Evolutionary conservation across 768 basidiomycete species (phyloP).

Genomic region (Podaxis sp.): DNA sequence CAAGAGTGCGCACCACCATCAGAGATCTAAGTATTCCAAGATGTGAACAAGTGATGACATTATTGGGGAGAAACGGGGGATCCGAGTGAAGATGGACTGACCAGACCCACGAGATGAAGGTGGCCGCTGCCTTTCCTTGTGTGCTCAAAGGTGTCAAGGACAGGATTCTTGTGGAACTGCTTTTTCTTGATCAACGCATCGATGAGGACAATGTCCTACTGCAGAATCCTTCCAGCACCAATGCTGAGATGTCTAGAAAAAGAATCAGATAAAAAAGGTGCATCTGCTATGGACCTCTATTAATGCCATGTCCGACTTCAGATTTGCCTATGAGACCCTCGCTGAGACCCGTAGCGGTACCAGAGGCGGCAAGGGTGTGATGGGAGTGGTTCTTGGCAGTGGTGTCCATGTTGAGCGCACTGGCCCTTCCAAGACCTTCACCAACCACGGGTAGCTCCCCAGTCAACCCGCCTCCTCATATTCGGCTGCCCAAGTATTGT

Average conservation of each 20-base stretch:
- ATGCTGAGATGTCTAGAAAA: slow-evolving; percentile 84
- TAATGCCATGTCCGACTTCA: slow-evolving; percentile 80
- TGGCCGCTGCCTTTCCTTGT: slow-evolving; percentile 84
- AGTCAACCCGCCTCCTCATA: slow-evolving; percentile 60
- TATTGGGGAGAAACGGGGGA: not conserved
- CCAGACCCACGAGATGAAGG: slow-evolving; percentile 84
- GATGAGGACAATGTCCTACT: slow-evolving; percentile 97
- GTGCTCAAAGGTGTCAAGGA: slow-evolving; percentile 68
- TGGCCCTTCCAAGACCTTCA: slow-evolving; percentile 34
- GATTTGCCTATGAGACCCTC: slow-evolving; percentile 98
- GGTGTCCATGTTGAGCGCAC: slow-evolving; percentile 79
- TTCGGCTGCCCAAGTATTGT: slow-evolving; percentile 38
- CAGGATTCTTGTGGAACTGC: slow-evolving; percentile 77
- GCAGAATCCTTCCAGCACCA: slow-evolving; percentile 91
- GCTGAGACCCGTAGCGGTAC: slow-evolving; percentile 86
- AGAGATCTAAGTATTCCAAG: slow-evolving; percentile 56
- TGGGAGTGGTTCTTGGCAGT: slow-evolving; percentile 76
- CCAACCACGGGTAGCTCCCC: slow-evolving; percentile 41
- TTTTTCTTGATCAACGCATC: slow-evolving; percentile 91
- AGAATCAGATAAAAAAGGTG: not conserved
- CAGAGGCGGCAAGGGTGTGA: slow-evolving; percentile 78
- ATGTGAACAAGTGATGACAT: slow-evolving; percentile 2
- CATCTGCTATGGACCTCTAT: slow-evolving; percentile 1
- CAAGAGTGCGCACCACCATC: slow-evolving; percentile 98
- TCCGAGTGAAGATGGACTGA: slow-evolving; percentile 33